Conservation (phyloP, 805 yeast species). For the Saturnispora ahearnii region DNA sequence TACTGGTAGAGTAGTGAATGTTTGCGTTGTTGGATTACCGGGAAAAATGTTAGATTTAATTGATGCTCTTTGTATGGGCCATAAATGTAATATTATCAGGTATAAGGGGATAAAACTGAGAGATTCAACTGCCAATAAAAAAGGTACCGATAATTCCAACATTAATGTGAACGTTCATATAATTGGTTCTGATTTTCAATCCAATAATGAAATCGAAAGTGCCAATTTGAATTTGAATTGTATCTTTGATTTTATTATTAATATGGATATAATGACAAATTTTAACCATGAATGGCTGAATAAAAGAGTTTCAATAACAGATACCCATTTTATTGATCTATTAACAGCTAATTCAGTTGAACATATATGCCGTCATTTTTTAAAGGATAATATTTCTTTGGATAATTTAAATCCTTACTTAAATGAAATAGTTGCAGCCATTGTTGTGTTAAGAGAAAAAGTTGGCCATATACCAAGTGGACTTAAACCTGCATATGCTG, state of each 20-base stretch:
- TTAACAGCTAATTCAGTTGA: slow-evolving; percentile 77
- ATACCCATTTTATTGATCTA: slow-evolving; percentile 45
- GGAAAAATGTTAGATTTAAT: slow-evolving; percentile 63
- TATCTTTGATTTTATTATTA: slow-evolving; percentile 22
- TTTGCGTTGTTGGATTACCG: slow-evolving; percentile 64
- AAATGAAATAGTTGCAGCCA: slow-evolving; percentile 67
- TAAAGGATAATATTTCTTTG: slow-evolving; percentile 18
- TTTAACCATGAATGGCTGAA: slow-evolving; percentile 15
- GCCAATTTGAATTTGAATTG: background rate
- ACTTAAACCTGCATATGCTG: slow-evolving; percentile 62
- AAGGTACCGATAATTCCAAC: slow-evolving; percentile 15
- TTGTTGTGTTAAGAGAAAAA: slow-evolving; percentile 71
- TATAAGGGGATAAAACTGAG: slow-evolving; percentile 57
- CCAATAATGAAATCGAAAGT: slow-evolving; percentile 2
- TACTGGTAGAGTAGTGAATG: slow-evolving; percentile 30
- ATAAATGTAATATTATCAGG: slow-evolving; percentile 45
- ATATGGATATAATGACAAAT: slow-evolving; percentile 27
- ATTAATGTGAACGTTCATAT: slow-evolving; percentile 27
- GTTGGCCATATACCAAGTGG: slow-evolving; percentile 80
- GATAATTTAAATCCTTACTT: slow-evolving; percentile 32
- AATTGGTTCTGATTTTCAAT: slow-evolving; percentile 29
- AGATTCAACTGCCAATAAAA: slow-evolving; percentile 27
- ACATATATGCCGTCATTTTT: slow-evolving; percentile 44
- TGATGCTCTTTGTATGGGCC: slow-evolving; percentile 63
- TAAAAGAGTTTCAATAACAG: slow-evolving; percentile 11